Percentiles rank a stretch among this genome's conserved stretches.
Conservation (phyloP, 225 moss, liverwort and hornwort genomes). For the Pseudoscleropodium purum region DNA sequence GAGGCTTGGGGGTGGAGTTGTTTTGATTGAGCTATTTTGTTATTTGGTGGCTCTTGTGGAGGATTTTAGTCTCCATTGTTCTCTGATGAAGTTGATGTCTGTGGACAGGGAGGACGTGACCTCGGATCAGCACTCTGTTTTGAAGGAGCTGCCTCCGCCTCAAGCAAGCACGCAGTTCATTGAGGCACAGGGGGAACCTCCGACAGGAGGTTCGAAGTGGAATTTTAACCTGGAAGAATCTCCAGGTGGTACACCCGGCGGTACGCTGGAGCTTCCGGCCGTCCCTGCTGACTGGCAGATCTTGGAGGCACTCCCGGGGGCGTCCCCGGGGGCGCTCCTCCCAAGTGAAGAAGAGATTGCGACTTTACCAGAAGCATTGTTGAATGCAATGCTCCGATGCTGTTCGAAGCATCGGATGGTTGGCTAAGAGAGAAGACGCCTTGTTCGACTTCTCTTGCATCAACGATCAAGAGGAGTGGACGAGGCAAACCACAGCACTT, state of each 20-base stretch:
- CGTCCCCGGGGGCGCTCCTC: too few species aligned
- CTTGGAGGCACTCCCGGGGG: background rate
- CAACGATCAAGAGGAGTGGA: conserved; percentile 2
- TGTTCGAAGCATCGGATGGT: background rate
- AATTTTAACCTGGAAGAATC: background rate
- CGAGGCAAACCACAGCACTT: background rate
- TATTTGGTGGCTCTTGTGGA: background rate
- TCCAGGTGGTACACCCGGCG: background rate
- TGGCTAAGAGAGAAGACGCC: conserved; percentile 2
- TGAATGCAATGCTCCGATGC: background rate
- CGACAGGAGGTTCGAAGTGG: background rate
- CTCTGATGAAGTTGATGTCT: background rate
- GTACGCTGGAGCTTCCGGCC: background rate
- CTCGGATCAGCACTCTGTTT: background rate
- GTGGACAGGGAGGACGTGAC: background rate
- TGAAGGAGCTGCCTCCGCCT: background rate
- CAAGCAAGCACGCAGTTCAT: background rate
- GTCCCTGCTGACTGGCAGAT: background rate
- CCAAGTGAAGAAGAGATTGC: background rate
- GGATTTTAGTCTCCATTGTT: background rate
- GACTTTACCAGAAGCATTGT: background rate
- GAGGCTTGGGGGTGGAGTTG: background rate
- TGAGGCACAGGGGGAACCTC: background rate
- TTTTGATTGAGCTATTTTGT: background rate
- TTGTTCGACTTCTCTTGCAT: background rate